Evolutionary conservation across 257 asterid species (phyloP), one percentile per base, ranked within the genome.

Genomic region (Lycium ferocissimum): DNA sequence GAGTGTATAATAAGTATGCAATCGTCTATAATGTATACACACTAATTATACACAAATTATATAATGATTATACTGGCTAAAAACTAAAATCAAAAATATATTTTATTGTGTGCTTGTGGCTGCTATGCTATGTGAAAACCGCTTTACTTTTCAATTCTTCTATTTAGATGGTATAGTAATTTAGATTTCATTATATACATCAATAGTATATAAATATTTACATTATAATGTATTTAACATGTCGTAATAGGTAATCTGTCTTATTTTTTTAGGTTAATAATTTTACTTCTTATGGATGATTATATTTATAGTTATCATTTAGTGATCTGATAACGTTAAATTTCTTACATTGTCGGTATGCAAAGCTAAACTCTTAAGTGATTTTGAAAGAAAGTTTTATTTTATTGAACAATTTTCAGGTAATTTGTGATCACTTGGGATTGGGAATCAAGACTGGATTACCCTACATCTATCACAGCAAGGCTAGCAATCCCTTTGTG

Each of bases 381-480:
- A n/a, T 8, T 61, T 61, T 61, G 13, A 1, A 57, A 14, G 22
- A 57, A 57, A 2, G 0, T 2, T 61, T 3, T 17, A 59, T 14
- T 72, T 20, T 0, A 75, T 20, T 1, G n/a, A 73, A 45, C 59
- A n/a, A 79, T 20, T 14, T 0, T 57, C 59, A 95, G 98, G 97
- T 95, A 85, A 95, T 95, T 3, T 94, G 99, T 79, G 99, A 95
- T 78, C 98, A 94, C 83, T n/a, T 95, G 89, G 97, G 97, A 59
- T 83, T 93, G 85, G 98, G 99, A 83, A 92, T 95, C 38, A 95
- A 95, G 86, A 95, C 98, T 0, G 98, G 98, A 79, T 86, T 94
- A 82, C 98, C 98, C 14, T 95, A 95, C 85, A 95, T 95, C 17
- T 95, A 95, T 92, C 99, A 95, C 89, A 95, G 98, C 95, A 95